Conservation (phyloP, 1,284 basidiomycete genomes). For the Cutaneotrichosporon mucoides region DNA sequence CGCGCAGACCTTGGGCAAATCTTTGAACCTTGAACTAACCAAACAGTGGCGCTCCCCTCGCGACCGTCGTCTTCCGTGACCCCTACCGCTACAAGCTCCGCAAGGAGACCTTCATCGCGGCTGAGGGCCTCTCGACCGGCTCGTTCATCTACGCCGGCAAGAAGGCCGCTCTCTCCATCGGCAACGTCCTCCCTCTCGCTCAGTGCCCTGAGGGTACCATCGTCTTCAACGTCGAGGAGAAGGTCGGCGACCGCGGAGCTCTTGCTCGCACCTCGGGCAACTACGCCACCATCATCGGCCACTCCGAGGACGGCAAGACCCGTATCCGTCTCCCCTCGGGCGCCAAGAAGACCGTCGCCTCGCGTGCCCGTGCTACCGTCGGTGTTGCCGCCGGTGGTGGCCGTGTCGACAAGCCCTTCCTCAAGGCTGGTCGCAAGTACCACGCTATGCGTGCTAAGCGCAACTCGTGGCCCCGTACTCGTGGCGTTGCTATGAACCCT, state of each 20-base stretch:
- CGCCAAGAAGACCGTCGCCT: constrained; percentile 91
- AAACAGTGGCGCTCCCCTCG: constrained; percentile 89
- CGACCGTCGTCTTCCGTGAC: constrained; percentile 98
- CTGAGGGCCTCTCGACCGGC: constrained; percentile 97
- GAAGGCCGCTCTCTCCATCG: constrained; percentile 90
- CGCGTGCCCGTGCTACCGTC: constrained; percentile 81
- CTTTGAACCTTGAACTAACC: too few species aligned
- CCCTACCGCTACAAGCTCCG: constrained; percentile 99
- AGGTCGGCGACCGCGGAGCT: constrained; percentile 93
- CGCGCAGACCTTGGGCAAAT: too few species aligned
- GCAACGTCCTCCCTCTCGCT: constrained; percentile 91
- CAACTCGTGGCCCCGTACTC: constrained; percentile 80
- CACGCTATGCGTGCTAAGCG: constrained; percentile 46
- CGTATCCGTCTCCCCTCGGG: constrained; percentile 90
- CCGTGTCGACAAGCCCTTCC: constrained; percentile 95
- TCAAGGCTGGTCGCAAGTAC: constrained; percentile 85
- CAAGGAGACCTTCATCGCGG: constrained; percentile 96
- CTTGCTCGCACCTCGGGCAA: constrained; percentile 97
- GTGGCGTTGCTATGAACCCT: constrained; percentile 98
- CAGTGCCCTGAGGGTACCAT: constrained; percentile 98
- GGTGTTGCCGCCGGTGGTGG: constrained; percentile 99
- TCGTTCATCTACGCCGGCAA: constrained; percentile 99
- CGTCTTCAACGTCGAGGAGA: constrained; percentile 99
- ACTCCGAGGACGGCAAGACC: constrained; percentile 83
- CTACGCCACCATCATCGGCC: constrained; percentile 98